Evolutionary conservation across 192 early-diverging fungal genomes (phyloP).

Genomic region (Blastocladiella britannica): DNA sequence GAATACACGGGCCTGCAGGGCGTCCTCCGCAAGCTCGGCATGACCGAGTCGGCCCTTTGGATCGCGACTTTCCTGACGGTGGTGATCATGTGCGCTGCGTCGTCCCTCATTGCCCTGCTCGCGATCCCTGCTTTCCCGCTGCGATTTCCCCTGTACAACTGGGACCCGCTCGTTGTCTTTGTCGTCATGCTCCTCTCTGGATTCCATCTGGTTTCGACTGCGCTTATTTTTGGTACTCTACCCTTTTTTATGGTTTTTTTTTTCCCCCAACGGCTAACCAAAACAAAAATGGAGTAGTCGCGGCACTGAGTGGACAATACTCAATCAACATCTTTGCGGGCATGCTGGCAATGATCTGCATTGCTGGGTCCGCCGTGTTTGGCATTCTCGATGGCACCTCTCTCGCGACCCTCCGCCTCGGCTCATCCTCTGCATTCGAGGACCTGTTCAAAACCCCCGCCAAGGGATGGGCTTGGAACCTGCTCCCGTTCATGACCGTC

Average conservation of each 20-base stretch:
- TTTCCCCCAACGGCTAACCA: too few relatives aligned
- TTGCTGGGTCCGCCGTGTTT: neutral
- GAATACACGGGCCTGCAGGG: neutral
- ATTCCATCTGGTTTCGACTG: neutral
- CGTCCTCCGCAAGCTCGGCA: neutral
- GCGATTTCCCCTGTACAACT: neutral
- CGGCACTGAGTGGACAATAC: neutral
- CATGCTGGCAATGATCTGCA: neutral
- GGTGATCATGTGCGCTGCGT: neutral
- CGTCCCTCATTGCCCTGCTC: neutral
- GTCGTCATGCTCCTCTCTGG: neutral
- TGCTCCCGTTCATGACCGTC: neutral
- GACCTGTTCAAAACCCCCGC: neutral
- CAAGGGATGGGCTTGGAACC: too few relatives aligned
- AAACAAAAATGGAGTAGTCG: too few relatives aligned
- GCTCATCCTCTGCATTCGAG: neutral
- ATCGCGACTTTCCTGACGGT: neutral
- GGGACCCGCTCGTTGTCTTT: neutral
- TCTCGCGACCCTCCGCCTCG: neutral
- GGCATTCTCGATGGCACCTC: neutral
- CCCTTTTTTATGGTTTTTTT: too few relatives aligned
- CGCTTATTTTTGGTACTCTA: neutral
- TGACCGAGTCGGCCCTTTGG: neutral
- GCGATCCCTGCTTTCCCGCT: neutral
- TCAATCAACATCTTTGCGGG: neutral